Conservation (phyloP, 208 protist species). For the Herpetomonas tarakana region DNA sequence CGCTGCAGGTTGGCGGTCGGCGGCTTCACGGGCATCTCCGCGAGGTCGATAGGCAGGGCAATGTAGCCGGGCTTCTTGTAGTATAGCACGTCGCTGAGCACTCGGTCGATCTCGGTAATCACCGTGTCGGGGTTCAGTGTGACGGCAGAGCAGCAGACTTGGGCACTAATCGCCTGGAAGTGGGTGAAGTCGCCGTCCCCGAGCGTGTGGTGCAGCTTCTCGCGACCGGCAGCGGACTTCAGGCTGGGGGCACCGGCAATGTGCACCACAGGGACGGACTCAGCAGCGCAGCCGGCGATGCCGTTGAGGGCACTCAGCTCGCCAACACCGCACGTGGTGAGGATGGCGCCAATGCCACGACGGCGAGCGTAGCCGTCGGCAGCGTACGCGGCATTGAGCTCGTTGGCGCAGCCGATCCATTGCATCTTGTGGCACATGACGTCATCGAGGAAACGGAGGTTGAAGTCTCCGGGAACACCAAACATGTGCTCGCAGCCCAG, state of each 20-base stretch:
- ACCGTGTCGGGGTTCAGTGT: conserved; percentile 20
- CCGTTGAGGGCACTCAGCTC: conserved; percentile 18
- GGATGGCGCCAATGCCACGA: conserved; percentile 17
- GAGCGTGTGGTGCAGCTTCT: conserved; percentile 19
- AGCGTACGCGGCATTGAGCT: conserved; percentile 59
- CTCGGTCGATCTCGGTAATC: conserved; percentile 17
- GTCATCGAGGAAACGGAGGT: conserved; percentile 64
- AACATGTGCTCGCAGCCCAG: conserved; percentile 47
- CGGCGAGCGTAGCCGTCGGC: conserved; percentile 50
- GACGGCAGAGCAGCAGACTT: conserved; percentile 21
- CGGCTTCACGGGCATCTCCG: conserved; percentile 25
- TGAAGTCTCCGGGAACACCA: conserved; percentile 60
- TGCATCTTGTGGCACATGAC: conserved; percentile 43
- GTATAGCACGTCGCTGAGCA: conserved; percentile 22
- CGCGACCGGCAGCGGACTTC: neutral
- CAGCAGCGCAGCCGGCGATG: conserved; percentile 11
- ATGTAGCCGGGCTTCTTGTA: conserved; percentile 31
- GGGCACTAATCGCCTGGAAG: conserved; percentile 14
- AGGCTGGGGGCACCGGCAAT: conserved; percentile 16
- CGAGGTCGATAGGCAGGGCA: conserved; percentile 25
- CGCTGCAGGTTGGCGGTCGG: conserved; percentile 29
- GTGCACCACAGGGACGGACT: conserved; percentile 22
- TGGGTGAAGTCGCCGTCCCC: conserved; percentile 23
- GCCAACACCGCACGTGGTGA: conserved; percentile 24
- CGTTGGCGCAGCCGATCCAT: conserved; percentile 57